These are phyloP conservation scores for Graphilbum ipis-grandicollis DNA, from an alignment of 2,329 filamentous ascomycete genomes.

Conservation along the genomic window DNA sequence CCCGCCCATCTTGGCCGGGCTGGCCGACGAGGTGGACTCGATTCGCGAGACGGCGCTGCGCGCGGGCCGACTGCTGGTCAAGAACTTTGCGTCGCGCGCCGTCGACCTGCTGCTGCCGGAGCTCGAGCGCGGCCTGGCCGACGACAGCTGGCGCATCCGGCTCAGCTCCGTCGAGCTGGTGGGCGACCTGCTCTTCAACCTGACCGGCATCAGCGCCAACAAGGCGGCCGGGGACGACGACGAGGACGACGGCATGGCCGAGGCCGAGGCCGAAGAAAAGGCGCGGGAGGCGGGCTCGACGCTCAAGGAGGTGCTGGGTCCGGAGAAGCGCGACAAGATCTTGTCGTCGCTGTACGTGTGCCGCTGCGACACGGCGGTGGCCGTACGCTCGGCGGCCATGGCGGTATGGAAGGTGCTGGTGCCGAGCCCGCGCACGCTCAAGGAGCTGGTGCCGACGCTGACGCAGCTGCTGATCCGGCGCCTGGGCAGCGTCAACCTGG, in stretches of 20 bases:
- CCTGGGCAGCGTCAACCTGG: conserved; percentile 89
- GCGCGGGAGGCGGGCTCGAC: conserved; percentile 80
- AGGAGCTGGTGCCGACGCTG: conserved; percentile 86
- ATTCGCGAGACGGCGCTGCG: conserved; percentile 94
- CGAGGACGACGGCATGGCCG: conserved; percentile 62
- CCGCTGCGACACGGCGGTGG: conserved; percentile 84
- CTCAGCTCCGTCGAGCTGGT: conserved; percentile 96
- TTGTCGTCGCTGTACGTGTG: conserved; percentile 96
- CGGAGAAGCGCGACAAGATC: conserved; percentile 93
- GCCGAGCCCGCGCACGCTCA: conserved; percentile 76
- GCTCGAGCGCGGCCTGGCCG: conserved; percentile 87
- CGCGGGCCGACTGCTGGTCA: conserved; percentile 84
- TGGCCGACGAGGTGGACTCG: conserved; percentile 90
- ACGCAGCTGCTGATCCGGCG: conserved; percentile 89
- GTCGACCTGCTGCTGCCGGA: conserved; percentile 90
- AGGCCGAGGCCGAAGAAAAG: conserved; percentile 60
- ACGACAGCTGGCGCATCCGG: conserved; percentile 93
- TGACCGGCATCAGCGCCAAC: conserved; percentile 79
- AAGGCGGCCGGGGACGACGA: conserved; percentile 49
- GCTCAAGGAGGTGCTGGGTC: conserved; percentile 83
- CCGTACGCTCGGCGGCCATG: conserved; percentile 79
- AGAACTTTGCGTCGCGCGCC: conserved; percentile 91
- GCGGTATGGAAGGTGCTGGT: conserved; percentile 95
- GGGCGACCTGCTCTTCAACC: conserved; percentile 90
- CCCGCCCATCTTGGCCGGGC: conserved; percentile 78